Evolutionary conservation across 495 filamentous ascomycete species (phyloP).

Genomic region (Trichoderma orchidacearum): DNA sequence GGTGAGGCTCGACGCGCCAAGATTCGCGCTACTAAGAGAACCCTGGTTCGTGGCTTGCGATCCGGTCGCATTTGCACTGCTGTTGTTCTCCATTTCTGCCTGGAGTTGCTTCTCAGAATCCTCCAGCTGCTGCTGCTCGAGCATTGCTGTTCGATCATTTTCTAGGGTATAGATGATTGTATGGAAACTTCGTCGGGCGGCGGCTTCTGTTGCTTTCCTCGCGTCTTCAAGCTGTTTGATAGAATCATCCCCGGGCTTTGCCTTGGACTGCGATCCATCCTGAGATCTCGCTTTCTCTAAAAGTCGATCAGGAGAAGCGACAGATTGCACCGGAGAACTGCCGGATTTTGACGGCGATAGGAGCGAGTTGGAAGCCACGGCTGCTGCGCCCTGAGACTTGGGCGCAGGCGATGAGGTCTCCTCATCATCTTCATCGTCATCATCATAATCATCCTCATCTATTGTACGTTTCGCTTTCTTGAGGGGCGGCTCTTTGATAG

Average conservation of each 20-base stretch:
- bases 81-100: slow-evolving; percentile 71
- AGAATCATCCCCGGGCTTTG: slow-evolving; percentile 65
- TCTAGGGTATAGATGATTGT: slow-evolving; percentile 90
- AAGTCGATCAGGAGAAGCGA: slow-evolving; percentile 34
- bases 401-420: slow-evolving; percentile 35
- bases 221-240: slow-evolving; percentile 89
- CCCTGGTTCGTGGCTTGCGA: slow-evolving; percentile 50
- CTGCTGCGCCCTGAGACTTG: slow-evolving; percentile 44
- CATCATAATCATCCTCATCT: slow-evolving; percentile 70
- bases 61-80: slow-evolving; percentile 28
- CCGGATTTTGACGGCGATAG: slow-evolving; percentile 44
- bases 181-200: slow-evolving; percentile 76
- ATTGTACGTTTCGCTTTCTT: slow-evolving; percentile 40
- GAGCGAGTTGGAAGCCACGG: slow-evolving; percentile 25
- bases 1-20: slow-evolving; percentile 93
- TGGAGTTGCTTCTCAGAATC: slow-evolving; percentile 93
- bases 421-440: slow-evolving; percentile 60
- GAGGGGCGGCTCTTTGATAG: slow-evolving; percentile 30
- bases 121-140: slow-evolving; percentile 93
- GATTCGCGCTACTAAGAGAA: slow-evolving; percentile 79
- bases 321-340: slow-evolving; percentile 41
- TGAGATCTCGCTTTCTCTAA: slow-evolving; percentile 30
- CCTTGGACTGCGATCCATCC: slow-evolving; percentile 30
- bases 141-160: slow-evolving; percentile 87
- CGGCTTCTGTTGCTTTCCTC: slow-evolving; percentile 84